phyloP scores from a whole-genome alignment of 164 flowering plant species.

The Vitis rupestris region DNA sequence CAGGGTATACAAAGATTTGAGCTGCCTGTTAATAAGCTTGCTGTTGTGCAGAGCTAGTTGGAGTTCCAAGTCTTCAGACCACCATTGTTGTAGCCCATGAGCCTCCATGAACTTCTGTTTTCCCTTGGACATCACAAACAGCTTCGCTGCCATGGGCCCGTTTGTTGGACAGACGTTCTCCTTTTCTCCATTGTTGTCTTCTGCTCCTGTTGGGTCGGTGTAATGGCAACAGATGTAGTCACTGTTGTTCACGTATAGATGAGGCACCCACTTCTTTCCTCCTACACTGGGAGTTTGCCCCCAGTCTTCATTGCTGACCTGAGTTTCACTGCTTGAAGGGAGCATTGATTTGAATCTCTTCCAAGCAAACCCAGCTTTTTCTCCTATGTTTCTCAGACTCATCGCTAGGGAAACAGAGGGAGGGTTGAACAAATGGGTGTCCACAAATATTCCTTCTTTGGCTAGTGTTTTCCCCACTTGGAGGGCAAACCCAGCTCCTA shows the following conservation, averaged over 20 bases:
- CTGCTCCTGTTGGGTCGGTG: slow-evolving; percentile 39
- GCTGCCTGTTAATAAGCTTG: slow-evolving; percentile 76
- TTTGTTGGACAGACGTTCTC: slow-evolving; percentile 38
- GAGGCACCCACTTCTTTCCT: slow-evolving; percentile 64
- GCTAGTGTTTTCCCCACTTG: slow-evolving; percentile 89
- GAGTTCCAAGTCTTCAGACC: slow-evolving; percentile 88
- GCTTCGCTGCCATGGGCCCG: slow-evolving; percentile 57
- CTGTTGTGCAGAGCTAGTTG: slow-evolving; percentile 64
- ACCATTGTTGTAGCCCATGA: slow-evolving; percentile 95
- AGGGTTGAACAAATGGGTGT: slow-evolving; percentile 92
- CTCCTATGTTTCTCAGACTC: slow-evolving; percentile 71
- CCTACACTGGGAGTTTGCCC: slow-evolving; percentile 15
- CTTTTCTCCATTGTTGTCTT: slow-evolving; percentile 26
- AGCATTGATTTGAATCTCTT: slow-evolving; percentile 66
- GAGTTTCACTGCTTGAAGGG: slow-evolving; percentile 43
- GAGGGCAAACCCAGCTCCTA: slow-evolving; percentile 97
- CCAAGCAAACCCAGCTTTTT: slow-evolving; percentile 75
- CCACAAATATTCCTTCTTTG: slow-evolving; percentile 75
- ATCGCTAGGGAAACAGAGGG: slow-evolving; percentile 89
- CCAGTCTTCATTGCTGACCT: slow-evolving; percentile 18
- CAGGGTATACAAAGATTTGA: slow-evolving; percentile 65
- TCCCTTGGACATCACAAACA: slow-evolving; percentile 84
- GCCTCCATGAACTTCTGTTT: slow-evolving; percentile 91
- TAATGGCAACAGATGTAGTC: slow-evolving; percentile 92
- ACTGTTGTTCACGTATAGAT: slow-evolving; percentile 79